Conservation (phyloP, 192 early-diverging fungal genomes). For the Coemansia sp. region DNA sequence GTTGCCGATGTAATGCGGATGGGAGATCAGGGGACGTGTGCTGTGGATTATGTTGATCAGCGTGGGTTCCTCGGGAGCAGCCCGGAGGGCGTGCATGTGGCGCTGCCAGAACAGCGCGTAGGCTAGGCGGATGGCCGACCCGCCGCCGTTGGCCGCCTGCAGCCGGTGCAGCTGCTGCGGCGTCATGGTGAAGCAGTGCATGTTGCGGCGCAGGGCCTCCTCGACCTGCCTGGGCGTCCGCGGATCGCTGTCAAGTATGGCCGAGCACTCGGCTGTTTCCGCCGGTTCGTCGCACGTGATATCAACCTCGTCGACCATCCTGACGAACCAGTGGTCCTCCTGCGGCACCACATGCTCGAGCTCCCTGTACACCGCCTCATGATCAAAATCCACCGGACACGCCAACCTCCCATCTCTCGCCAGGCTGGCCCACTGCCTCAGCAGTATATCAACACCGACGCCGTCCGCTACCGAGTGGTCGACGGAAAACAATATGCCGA, state of each 20-base stretch:
- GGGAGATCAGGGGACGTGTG: constrained; percentile 13
- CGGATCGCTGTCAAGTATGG: constrained; percentile 15
- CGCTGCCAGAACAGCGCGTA: constrained; percentile 48
- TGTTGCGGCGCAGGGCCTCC: constrained; percentile 15
- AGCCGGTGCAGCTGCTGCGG: constrained; percentile 15
- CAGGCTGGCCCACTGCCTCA: constrained; percentile 29
- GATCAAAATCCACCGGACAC: constrained; percentile 29
- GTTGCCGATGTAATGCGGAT: constrained; percentile 36
- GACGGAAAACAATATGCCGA: constrained; percentile 36
- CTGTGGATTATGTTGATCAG: constrained; percentile 36
- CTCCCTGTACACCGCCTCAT: constrained; percentile 15
- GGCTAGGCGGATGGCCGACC: constrained; percentile 27
- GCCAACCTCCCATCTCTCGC: not conserved
- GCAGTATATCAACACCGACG: constrained; percentile 23
- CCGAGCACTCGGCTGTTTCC: no score
- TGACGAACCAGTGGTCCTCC: constrained; percentile 23
- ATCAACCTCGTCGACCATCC: constrained; percentile 13
- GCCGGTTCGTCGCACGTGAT: no score
- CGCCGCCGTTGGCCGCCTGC: constrained; percentile 1
- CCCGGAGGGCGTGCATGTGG: constrained; percentile 13
- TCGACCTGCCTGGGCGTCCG: constrained; percentile 19
- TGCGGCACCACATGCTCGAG: not conserved
- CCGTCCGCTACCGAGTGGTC: constrained; percentile 45
- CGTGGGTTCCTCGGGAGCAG: not conserved
- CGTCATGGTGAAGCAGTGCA: constrained; percentile 22